Percentiles rank a stretch among this genome's conserved stretches.
These are phyloP conservation scores for Lentinula detonsa DNA, from an alignment of 768 basidiomycete genomes.

Conservation along the genomic window DNA sequence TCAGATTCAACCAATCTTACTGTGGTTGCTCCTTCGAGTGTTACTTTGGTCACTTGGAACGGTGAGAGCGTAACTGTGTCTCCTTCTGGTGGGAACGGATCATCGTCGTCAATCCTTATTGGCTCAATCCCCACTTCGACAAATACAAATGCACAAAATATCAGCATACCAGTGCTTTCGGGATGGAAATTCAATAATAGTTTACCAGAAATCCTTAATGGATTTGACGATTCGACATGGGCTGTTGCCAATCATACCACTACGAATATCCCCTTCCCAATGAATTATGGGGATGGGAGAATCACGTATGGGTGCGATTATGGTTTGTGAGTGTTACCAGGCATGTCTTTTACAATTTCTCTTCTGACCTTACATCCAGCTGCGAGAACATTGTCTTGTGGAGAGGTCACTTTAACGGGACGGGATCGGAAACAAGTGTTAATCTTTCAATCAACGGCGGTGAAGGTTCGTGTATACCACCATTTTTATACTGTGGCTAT, in stretches of 20 bases:
- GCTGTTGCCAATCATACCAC: slow-evolving; percentile 57
- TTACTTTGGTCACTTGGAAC: slow-evolving; percentile 68
- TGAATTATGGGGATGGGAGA: slow-evolving; percentile 68
- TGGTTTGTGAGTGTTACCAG: slow-evolving; percentile 54
- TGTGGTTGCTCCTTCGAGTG: slow-evolving; percentile 52
- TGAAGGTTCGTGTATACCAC: slow-evolving; percentile 37
- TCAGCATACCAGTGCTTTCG: slow-evolving; percentile 6
- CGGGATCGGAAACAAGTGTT: slow-evolving; percentile 52
- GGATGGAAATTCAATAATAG: slow-evolving; percentile 76
- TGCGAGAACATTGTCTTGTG: slow-evolving; percentile 81
- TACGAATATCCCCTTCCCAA: slow-evolving; percentile 68
- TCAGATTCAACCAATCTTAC: slow-evolving; percentile 37
- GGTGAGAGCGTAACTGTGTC: slow-evolving; percentile 30
- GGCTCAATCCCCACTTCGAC: background rate
- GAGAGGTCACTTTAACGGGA: slow-evolving; percentile 73
- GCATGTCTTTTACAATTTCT: background rate
- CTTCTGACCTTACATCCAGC: slow-evolving; percentile 26
- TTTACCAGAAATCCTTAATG: slow-evolving; percentile 57
- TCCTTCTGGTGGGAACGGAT: slow-evolving; percentile 9
- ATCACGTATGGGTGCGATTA: slow-evolving; percentile 84
- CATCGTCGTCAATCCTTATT: slow-evolving; percentile 8
- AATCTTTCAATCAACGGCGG: slow-evolving; percentile 81
- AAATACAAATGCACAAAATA: background rate
- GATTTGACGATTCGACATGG: slow-evolving; percentile 65
- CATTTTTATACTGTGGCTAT: slow-evolving; percentile 37